Evolutionary conservation across 177 flowering plant species (phyloP).

Genomic region (Vitis hybrid): DNA sequence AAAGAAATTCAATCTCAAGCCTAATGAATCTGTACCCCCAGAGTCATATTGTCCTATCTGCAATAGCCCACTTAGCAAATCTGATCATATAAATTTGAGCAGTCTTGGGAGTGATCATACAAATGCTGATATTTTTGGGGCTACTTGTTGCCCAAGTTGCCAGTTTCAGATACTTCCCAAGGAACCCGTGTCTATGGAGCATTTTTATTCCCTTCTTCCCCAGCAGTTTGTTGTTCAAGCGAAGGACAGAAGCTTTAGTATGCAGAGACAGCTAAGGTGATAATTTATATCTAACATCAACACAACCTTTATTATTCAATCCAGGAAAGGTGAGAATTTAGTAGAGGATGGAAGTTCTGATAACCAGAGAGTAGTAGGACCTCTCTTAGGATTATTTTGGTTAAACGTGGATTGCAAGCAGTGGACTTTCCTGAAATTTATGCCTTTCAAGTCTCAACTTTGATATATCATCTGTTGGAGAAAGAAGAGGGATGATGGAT

Average conservation of each 20-base stretch:
- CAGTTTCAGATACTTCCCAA: constrained; percentile 85
- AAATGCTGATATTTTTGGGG: constrained; percentile 29
- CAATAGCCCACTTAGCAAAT: constrained; percentile 61
- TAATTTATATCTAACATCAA: background rate
- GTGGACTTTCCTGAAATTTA: no score
- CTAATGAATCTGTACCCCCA: constrained; percentile 51
- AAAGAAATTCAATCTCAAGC: constrained; percentile 53
- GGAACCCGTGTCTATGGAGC: constrained; percentile 47
- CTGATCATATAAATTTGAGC: constrained; percentile 27
- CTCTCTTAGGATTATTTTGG: no score
- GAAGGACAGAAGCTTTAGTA: constrained; percentile 3
- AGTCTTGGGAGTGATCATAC: constrained; percentile 22
- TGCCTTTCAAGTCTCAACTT: no score
- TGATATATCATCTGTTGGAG: no score
- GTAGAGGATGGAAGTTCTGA: no score
- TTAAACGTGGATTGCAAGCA: no score
- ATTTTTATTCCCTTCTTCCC: constrained; percentile 72
- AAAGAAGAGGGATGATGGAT: no score
- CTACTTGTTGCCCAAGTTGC: constrained; percentile 80
- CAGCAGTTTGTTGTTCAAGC: constrained; percentile 38
- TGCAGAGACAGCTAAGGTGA: constrained; percentile 56
- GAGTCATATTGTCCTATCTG: constrained; percentile 78
- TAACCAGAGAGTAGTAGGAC: no score
- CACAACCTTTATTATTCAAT: background rate
- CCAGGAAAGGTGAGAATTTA: no score